Evolutionary conservation across 352 stramenopile species (phyloP).

Genomic region (Elongisporangium undulatum): DNA sequence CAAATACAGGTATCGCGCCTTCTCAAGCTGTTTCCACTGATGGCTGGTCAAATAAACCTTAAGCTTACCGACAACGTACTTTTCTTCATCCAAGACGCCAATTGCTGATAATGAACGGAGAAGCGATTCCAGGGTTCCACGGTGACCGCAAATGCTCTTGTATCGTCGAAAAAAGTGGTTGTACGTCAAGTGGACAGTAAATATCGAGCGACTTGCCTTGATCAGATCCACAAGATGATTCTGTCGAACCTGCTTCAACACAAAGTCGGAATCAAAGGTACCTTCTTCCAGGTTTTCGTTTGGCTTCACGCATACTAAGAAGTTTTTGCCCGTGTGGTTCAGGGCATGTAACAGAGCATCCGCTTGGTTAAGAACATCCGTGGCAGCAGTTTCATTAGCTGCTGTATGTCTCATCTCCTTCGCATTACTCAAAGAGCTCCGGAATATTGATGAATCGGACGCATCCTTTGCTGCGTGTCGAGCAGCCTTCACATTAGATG

Average conservation of each 20-base stretch:
- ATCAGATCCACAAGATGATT: slow-evolving; percentile 73
- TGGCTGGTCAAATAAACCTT: slow-evolving; percentile 77
- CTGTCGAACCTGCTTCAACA: slow-evolving; percentile 68
- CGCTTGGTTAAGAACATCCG: slow-evolving; percentile 60
- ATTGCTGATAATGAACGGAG: slow-evolving; percentile 75
- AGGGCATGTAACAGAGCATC: slow-evolving; percentile 65
- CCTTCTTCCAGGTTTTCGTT: slow-evolving; percentile 57
- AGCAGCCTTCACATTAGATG: slow-evolving; percentile 40
- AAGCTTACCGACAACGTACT: slow-evolving; percentile 63
- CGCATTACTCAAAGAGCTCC: slow-evolving; percentile 39
- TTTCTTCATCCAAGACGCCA: slow-evolving; percentile 75
- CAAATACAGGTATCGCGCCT: slow-evolving; percentile 69
- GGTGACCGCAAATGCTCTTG: slow-evolving; percentile 77
- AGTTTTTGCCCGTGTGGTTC: slow-evolving; percentile 75
- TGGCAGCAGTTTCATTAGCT: slow-evolving; percentile 37
- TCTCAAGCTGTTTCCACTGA: slow-evolving; percentile 80
- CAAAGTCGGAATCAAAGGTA: slow-evolving; percentile 61
- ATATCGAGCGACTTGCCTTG: slow-evolving; percentile 64
- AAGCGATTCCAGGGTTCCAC: slow-evolving; percentile 67
- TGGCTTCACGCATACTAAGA: slow-evolving; percentile 79
- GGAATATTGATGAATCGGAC: slow-evolving; percentile 28
- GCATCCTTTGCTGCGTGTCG: slow-evolving; percentile 4
- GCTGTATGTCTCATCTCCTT: slow-evolving; percentile 24
- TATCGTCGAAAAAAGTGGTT: slow-evolving; percentile 80
- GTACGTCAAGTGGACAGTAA: slow-evolving; percentile 70